Evolutionary conservation across 2,329 filamentous ascomycete genomes (phyloP).

Genomic region (Gaeumannomyces sp.): DNA sequence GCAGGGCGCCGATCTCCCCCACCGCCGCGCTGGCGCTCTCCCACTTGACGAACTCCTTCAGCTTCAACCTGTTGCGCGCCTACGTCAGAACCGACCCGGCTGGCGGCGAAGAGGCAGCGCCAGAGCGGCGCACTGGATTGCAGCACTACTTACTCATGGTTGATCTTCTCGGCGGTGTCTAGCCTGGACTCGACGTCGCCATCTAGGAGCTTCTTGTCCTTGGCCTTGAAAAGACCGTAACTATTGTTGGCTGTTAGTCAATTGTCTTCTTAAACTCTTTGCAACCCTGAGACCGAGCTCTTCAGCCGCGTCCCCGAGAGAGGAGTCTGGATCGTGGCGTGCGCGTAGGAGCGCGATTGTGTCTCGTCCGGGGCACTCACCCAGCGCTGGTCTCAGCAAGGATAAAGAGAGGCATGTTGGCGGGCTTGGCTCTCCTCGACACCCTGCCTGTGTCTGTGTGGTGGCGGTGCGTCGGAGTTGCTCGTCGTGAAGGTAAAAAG

Average conservation of each 20-base stretch:
- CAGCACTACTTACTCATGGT: slow-evolving; percentile 63
- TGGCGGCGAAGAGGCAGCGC: slow-evolving; percentile 13
- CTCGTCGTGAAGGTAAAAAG: slow-evolving; percentile 1
- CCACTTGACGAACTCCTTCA: slow-evolving; percentile 97
- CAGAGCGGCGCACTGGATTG: background rate
- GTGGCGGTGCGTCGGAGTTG: background rate
- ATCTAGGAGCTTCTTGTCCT: slow-evolving; percentile 97
- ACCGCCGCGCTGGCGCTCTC: slow-evolving; percentile 86
- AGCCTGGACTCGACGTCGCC: slow-evolving; percentile 69
- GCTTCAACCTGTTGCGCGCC: slow-evolving; percentile 65
- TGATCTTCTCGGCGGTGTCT: slow-evolving; percentile 74
- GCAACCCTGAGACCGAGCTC: background rate
- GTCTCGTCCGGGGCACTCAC: slow-evolving; percentile 37
- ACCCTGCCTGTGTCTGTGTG: background rate
- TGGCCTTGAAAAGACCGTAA: slow-evolving; percentile 96
- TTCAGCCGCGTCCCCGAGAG: slow-evolving; percentile 2
- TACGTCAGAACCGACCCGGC: background rate
- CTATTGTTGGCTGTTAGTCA: slow-evolving; percentile 38
- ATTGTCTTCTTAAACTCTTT: background rate
- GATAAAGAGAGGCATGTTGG: slow-evolving; percentile 81
- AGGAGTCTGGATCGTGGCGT: background rate
- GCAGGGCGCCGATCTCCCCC: slow-evolving; percentile 81
- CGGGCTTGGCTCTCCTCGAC: slow-evolving; percentile 15
- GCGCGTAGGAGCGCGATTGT: slow-evolving; percentile 1
- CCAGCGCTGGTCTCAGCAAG: slow-evolving; percentile 86